Evolutionary conservation across 805 yeast species (phyloP).

Genomic region (Candida silvatica): DNA sequence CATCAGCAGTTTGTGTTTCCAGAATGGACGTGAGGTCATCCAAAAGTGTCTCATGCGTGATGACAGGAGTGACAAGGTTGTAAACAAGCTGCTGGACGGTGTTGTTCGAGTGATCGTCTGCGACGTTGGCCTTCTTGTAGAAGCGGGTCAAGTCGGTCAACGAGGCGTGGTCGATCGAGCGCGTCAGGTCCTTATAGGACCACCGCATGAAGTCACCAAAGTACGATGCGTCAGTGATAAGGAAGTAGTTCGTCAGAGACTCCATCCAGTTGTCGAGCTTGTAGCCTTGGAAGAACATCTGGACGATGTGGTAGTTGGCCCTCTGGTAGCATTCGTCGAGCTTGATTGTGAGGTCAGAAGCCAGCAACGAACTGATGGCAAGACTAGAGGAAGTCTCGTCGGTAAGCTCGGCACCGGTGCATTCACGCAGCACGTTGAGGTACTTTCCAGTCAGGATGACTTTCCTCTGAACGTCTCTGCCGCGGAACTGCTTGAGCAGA

Average conservation of each 20-base stretch:
- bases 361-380: constrained; percentile 18
- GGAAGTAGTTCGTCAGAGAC: constrained; percentile 47
- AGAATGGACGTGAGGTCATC: constrained; percentile 38
- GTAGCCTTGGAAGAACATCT: constrained; percentile 54
- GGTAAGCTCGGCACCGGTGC: constrained; percentile 1
- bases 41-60: constrained; percentile 13
- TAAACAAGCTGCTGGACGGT: constrained; percentile 11
- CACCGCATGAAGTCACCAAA: constrained; percentile 44
- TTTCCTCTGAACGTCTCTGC: constrained; percentile 47
- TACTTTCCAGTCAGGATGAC: constrained; percentile 80
- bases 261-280: constrained; percentile 38
- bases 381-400: neutral
- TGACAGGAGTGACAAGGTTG: constrained; percentile 8
- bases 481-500: constrained; percentile 53
- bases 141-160: constrained; percentile 25
- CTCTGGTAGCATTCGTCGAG: constrained; percentile 54
- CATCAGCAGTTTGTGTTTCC: constrained; percentile 45
- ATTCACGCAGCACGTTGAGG: constrained; percentile 59
- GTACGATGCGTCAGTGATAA: constrained; percentile 42
- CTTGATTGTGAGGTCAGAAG: constrained; percentile 36
- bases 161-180: constrained; percentile 19
- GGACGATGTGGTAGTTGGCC: constrained; percentile 56
- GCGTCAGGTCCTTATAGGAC: constrained; percentile 45
- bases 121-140: constrained; percentile 12
- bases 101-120: constrained; percentile 2